Evolutionary conservation across 305 asterid genomes (phyloP).

Genomic region (Fraxinus greggii): DNA sequence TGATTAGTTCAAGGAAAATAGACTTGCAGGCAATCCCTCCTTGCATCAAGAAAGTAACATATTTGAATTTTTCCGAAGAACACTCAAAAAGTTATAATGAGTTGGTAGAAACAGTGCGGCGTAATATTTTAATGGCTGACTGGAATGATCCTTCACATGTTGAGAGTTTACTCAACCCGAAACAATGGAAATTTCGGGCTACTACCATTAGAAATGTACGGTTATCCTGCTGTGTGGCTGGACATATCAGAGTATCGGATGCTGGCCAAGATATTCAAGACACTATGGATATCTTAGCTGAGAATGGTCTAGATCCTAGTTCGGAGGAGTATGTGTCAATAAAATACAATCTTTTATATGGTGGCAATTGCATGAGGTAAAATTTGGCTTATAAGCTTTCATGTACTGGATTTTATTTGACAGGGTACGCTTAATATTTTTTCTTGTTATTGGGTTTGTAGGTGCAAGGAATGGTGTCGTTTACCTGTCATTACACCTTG

Average conservation of each 20-base stretch:
- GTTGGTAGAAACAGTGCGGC: constrained; percentile 84
- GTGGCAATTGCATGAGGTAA: constrained; percentile 87
- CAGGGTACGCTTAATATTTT: constrained; percentile 23
- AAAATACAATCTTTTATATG: constrained; percentile 55
- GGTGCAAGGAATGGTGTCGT: constrained; percentile 95
- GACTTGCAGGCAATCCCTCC: constrained; percentile 90
- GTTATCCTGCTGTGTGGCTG: constrained; percentile 97
- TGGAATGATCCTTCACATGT: constrained; percentile 98
- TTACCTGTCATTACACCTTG: constrained; percentile 93
- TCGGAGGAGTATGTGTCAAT: constrained; percentile 65
- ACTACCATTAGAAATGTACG: constrained; percentile 80
- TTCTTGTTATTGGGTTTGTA: constrained; percentile 31
- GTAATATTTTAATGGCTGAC: constrained; percentile 92
- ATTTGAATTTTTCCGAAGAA: constrained; percentile 71
- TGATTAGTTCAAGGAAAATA: constrained; percentile 90
- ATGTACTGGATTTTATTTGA: constrained; percentile 23
- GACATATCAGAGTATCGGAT: constrained; percentile 75
- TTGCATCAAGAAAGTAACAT: constrained; percentile 72
- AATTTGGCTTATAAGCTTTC: constrained; percentile 26
- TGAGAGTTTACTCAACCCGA: constrained; percentile 91
- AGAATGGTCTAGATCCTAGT: constrained; percentile 62
- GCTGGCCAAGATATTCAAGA: constrained; percentile 99
- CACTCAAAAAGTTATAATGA: constrained; percentile 92
- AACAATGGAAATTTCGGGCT: constrained; percentile 93
- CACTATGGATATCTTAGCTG: constrained; percentile 80